Percentiles rank a stretch among this genome's conserved stretches.
Evolutionary conservation across 441 rosid species (phyloP).

Genomic region (Raphanus hybrid): DNA sequence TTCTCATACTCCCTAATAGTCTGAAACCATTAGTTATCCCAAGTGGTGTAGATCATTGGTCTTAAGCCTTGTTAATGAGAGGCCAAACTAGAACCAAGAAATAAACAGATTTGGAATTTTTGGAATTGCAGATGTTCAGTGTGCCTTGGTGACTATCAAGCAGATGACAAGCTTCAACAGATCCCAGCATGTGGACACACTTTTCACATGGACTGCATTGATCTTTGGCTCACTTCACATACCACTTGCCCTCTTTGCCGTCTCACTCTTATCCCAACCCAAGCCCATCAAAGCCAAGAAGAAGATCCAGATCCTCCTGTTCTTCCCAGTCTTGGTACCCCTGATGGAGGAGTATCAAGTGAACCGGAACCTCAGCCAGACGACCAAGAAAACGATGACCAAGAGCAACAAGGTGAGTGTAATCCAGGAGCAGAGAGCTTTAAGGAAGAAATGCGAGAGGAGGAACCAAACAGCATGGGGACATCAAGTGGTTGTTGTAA

Average conservation of each 20-base stretch:
- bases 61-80: not conserved
- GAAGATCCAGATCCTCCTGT: constrained; percentile 30
- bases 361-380: constrained; percentile 25
- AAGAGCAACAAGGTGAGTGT: constrained; percentile 16
- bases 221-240: constrained; percentile 81
- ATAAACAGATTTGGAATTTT: constrained; percentile 6
- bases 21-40: not conserved
- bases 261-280: constrained; percentile 57
- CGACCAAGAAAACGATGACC: not conserved
- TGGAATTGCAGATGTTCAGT: constrained; percentile 69
- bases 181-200: constrained; percentile 85
- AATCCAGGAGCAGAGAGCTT: constrained; percentile 7
- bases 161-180: constrained; percentile 85
- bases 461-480: constrained; percentile 19
- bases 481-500: constrained; percentile 32
- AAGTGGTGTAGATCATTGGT: not conserved
- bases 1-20: not conserved
- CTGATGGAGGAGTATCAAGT: constrained; percentile 30
- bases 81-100: not conserved
- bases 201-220: constrained; percentile 93
- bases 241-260: constrained; percentile 92
- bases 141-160: constrained; percentile 82
- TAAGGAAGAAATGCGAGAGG: constrained; percentile 16
- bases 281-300: constrained; percentile 41
- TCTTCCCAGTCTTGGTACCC: constrained; percentile 1